A percentile compares a stretch with the other conserved stretches of the same genome.
Conservation (phyloP, 2,329 filamentous ascomycete genomes). For the Bipolaris cookei region DNA sequence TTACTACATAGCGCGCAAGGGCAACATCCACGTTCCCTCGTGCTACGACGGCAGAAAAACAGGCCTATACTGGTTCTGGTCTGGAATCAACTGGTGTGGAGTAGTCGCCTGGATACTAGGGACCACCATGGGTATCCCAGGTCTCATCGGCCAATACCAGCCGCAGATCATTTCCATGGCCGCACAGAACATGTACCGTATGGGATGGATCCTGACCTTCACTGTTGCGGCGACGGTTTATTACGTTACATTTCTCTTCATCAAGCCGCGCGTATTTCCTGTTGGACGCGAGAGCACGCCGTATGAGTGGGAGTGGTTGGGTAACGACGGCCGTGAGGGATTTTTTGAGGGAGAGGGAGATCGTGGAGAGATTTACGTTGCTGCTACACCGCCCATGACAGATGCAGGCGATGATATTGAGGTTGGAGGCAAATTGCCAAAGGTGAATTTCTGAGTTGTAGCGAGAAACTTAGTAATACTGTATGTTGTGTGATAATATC, state of each 20-base stretch:
- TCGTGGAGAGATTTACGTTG: slow-evolving; percentile 16
- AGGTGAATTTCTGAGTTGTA: slow-evolving; percentile 8
- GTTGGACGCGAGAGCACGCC: slow-evolving; percentile 26
- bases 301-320: slow-evolving; percentile 29
- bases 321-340: slow-evolving; percentile 35
- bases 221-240: slow-evolving; percentile 39
- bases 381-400: slow-evolving; percentile 22
- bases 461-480: background rate
- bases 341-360: slow-evolving; percentile 41
- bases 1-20: slow-evolving; percentile 50
- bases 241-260: slow-evolving; percentile 24
- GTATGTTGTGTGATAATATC: no score
- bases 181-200: slow-evolving; percentile 46
- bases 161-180: slow-evolving; percentile 42
- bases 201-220: slow-evolving; percentile 46
- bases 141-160: slow-evolving; percentile 41
- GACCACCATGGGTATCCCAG: slow-evolving; percentile 45
- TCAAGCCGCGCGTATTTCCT: slow-evolving; percentile 29
- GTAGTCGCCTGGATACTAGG: slow-evolving; percentile 38
- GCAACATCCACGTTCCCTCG: slow-evolving; percentile 51
- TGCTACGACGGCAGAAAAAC: slow-evolving; percentile 40
- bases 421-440: slow-evolving; percentile 17
- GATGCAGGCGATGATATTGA: slow-evolving; percentile 19
- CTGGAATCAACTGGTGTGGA: slow-evolving; percentile 45
- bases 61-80: slow-evolving; percentile 40